These are phyloP conservation scores for Cardiospermum halicacabum DNA, from an alignment of 345 rosid genomes.

Conservation along the genomic window DNA sequence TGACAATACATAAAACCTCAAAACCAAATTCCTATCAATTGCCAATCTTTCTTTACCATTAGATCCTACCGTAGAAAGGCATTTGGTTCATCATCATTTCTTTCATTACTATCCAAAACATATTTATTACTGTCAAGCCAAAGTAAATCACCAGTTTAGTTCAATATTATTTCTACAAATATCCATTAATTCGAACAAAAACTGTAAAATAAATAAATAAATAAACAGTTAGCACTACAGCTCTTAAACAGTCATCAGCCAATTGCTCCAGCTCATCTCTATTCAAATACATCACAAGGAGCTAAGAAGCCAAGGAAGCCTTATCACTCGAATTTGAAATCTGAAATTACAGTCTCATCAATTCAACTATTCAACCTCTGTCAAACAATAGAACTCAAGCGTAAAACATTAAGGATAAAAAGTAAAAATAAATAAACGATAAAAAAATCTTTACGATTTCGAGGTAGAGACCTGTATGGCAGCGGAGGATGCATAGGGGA, in stretches of 20 bases:
- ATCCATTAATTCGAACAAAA: neutral
- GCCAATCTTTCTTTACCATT: constrained; percentile 17
- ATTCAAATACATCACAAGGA: constrained; percentile 51
- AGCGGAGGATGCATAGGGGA: constrained; percentile 73
- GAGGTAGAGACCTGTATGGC: constrained; percentile 49
- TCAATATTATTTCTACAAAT: neutral
- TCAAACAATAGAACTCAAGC: neutral
- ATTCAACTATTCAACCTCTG: neutral
- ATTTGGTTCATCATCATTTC: constrained; percentile 5
- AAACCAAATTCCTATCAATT: constrained; percentile 19
- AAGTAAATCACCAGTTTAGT: neutral
- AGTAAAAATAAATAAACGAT: too few relatives aligned
- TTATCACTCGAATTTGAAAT: constrained; percentile 39
- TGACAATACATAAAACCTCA: constrained; percentile 28
- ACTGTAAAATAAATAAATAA: neutral
- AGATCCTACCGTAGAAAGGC: constrained; percentile 5
- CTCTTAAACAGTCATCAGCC: constrained; percentile 51
- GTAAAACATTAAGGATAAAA: constrained; percentile 10
- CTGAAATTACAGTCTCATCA: constrained; percentile 31
- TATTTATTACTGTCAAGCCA: constrained; percentile 37
- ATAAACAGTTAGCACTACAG: neutral
- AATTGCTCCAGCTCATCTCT: constrained; percentile 29
- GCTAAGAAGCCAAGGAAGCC: constrained; percentile 40
- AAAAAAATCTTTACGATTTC: neutral
- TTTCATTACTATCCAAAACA: constrained; percentile 21